Percentiles rank a stretch among this genome's conserved stretches.
These are phyloP conservation scores for Gnomoniopsis sp. DNA, from an alignment of 2,329 filamentous ascomycete genomes.

Conservation along the genomic window DNA sequence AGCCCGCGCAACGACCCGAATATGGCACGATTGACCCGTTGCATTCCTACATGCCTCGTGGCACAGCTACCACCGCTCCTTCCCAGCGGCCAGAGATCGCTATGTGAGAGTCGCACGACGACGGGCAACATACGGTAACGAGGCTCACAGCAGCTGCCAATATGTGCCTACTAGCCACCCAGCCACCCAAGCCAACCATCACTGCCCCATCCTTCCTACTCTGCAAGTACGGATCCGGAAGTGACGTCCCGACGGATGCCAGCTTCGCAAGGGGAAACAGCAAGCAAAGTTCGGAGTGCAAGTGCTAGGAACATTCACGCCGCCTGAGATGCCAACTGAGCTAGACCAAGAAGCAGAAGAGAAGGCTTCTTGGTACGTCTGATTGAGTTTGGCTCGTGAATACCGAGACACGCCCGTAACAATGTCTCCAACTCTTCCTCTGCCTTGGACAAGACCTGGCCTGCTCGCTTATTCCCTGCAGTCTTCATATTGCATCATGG, in stretches of 20 bases:
- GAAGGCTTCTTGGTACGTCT: not conserved
- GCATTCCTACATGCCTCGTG: not conserved
- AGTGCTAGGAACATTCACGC: not conserved
- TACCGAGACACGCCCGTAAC: no score
- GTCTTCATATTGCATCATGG: not conserved
- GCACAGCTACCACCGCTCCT: not conserved
- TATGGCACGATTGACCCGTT: not conserved
- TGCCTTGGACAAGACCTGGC: no score
- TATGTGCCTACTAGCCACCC: not conserved
- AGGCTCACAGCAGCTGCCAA: slow-evolving; percentile 3
- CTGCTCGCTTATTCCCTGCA: no score
- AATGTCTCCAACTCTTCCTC: not conserved
- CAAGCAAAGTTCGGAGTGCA: not conserved
- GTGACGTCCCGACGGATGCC: not conserved
- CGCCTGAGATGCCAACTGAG: not conserved
- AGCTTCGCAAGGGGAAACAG: not conserved
- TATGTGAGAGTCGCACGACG: not conserved
- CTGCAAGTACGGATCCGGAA: not conserved
- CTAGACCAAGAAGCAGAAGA: not conserved
- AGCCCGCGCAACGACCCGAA: not conserved
- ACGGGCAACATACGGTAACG: not conserved
- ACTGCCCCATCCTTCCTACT: not conserved
- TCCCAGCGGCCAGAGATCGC: slow-evolving; percentile 12
- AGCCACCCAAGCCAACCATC: not conserved
- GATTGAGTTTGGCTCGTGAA: no score